Evolutionary conservation across 495 filamentous ascomycete species (phyloP), one percentile per base, ranked within the genome.

Genomic region (Trichoderma orchidacearum): DNA sequence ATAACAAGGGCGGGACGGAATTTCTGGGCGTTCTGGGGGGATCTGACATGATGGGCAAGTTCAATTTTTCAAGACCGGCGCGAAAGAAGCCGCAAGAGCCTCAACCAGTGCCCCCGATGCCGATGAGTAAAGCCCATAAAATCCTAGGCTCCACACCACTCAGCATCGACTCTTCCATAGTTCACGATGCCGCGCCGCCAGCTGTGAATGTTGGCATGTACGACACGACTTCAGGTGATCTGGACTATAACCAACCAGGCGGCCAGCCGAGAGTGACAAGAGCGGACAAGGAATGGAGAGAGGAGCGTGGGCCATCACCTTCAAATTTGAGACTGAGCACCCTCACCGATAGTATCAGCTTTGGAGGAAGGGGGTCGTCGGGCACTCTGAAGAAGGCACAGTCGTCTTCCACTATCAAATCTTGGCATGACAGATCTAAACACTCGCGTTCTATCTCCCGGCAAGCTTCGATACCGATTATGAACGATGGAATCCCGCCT

Each of bases 381-480:
- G 41, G 41, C 1, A 48, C 41, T 12, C 41, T 48, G 21, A 48
- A 70, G 11, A 65, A 71, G 29, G 72, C 70, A 2, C 66, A 70
- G 58, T 79, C 77, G 13, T 73, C 68, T 53, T 81, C 78, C 5
- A 81, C 77, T 32, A 64, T 75, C 58, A 67, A 66, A 52, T 76
- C 76, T 0, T 73, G 73, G 59, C 79, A 80, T 60, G 78, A 81
- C 62, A 70, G 76, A 53, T 57, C 69, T 18, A 77, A 75, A 52
- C 65, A 73, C 29, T 76, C 77, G 30, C 68, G 79, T 3, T 64
- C 75, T 12, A 75, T 78, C 59, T 80, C 77, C 6, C 76, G 78
- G 56, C 78, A 81, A 59, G 80, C 77, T 8, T 77, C 76, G 1
- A 74, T 66, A 55, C 79, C 77, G 17, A 74, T 76, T 32, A 77